Base-by-base conservation (phyloP, 352 stramenopile genomes). In the Phytophthora tentaculata region DNA sequence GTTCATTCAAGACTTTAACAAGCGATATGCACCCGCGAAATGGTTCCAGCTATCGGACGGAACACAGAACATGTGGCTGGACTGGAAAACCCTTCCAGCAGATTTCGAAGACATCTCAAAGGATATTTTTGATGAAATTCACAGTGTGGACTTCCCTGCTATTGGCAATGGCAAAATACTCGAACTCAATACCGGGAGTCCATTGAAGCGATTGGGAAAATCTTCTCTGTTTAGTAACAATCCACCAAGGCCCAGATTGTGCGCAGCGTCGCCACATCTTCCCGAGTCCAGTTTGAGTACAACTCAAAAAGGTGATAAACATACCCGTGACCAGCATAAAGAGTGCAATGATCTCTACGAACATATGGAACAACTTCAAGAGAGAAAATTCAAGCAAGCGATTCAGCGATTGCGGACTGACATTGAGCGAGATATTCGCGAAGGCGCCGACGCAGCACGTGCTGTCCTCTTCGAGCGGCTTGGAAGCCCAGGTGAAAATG, bases 71-170 rank as follows among this genome's bases (percentile, higher is more conserved):
- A 10, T 16, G 16, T 55, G 39, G 17, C 49, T 72, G 1, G 57
- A 76, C 28, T 69, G 68, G 63, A 19, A 28, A 14, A 13, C 26
- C 0, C 56, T 76, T 6, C 68, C 68, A 14, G 10, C 35, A 14
- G 64, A 76, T 13, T 76, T 76, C 45, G 69, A 76, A 63, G 43
- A 76, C 37, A 76, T 76, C 2, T n/a, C 24, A 7, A 24, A 22
- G 32, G 54, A 62, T 2, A n/a, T 67, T 17, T 76, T 67, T 37
- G 41, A 73, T 2, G 54, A 76, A 19, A 50, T 76, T 22, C 19
- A 62, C 7, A 2, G 14, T 3, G 50, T 74, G 19, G 67, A 74
- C 39, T 51, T 20, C 32, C 32, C 32, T 39, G 28, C 2, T 8
- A 32, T 32, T 32, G 28, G 28, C 28, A 32, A 32, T 8, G 8